Conservation (phyloP, 257 asterid genomes). For the Solanum paucissectum region DNA sequence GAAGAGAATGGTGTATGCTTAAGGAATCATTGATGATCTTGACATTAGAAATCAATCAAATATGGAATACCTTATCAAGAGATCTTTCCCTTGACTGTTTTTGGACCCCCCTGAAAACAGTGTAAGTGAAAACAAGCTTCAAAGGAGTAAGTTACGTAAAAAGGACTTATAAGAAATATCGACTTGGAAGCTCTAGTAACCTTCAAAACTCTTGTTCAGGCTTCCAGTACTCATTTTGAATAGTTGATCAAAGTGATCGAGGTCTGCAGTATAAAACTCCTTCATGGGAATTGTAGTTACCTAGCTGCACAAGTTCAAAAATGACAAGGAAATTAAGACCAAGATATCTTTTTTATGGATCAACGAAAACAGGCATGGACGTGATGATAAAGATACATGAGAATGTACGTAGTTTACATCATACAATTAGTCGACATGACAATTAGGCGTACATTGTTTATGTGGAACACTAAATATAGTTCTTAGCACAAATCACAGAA, state of each 20-base stretch:
- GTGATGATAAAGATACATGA: neutral
- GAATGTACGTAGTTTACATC: neutral
- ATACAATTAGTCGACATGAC: neutral
- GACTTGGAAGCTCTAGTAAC: conserved; percentile 10
- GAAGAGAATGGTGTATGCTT: neutral
- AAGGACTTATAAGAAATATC: neutral
- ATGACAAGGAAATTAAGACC: neutral
- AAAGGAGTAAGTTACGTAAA: neutral
- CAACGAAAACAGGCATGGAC: neutral
- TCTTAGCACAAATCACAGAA: neutral
- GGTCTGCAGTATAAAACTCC: conserved; percentile 74
- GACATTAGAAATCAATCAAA: neutral
- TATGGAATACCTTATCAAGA: conserved; percentile 26
- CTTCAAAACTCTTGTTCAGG: conserved; percentile 77
- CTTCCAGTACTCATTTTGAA: conserved; percentile 88
- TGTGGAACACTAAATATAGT: neutral
- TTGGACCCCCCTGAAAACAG: conserved; percentile 38
- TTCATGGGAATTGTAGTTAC: conserved; percentile 60
- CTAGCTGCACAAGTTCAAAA: conserved; percentile 34
- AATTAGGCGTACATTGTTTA: neutral
- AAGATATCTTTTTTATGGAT: neutral
- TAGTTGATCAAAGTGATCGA: conserved; percentile 74
- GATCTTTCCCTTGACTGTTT: conserved; percentile 48
- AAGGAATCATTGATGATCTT: neutral
- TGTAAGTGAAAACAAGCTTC: neutral